Conservation (phyloP, 768 basidiomycete species). For the Suillus ampliporus region DNA sequence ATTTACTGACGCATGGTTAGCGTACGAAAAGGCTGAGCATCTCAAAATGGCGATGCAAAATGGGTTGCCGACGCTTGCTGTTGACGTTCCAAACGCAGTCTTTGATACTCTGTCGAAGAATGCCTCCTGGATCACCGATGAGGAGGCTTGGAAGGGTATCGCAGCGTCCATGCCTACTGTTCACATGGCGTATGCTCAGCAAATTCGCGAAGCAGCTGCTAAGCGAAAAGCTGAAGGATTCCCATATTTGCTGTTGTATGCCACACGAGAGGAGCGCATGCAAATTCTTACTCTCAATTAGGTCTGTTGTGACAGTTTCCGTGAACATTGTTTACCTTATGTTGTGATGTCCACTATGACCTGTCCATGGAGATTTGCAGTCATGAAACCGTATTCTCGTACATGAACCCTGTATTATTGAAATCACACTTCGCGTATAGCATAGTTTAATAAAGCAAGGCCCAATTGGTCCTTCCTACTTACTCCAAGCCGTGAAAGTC, state of each 20-base stretch:
- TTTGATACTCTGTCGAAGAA: conserved; percentile 68
- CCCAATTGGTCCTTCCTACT: no score
- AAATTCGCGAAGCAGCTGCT: conserved; percentile 68
- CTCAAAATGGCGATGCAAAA: conserved; percentile 63
- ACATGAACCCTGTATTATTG: not conserved
- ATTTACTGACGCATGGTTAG: conserved; percentile 37
- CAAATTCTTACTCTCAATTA: conserved; percentile 56
- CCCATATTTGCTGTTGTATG: conserved; percentile 65
- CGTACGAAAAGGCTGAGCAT: conserved; percentile 64
- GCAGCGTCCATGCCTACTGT: conserved; percentile 58
- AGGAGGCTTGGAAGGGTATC: conserved; percentile 74
- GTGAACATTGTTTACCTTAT: not conserved
- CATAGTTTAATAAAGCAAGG: not conserved
- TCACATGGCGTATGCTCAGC: conserved; percentile 65
- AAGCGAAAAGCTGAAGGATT: conserved; percentile 70
- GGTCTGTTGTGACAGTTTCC: not conserved
- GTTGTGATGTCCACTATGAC: not conserved
- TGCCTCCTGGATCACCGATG: conserved; percentile 71
- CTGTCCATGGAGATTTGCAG: not conserved
- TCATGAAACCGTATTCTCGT: not conserved
- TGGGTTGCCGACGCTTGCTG: conserved; percentile 70
- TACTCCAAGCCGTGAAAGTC: no score
- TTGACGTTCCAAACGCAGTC: conserved; percentile 64
- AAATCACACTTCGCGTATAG: not conserved
- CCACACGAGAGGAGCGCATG: conserved; percentile 70